phyloP scores from a whole-genome alignment of 805 yeast genomes.

The Candida yuanshanica region DNA sequence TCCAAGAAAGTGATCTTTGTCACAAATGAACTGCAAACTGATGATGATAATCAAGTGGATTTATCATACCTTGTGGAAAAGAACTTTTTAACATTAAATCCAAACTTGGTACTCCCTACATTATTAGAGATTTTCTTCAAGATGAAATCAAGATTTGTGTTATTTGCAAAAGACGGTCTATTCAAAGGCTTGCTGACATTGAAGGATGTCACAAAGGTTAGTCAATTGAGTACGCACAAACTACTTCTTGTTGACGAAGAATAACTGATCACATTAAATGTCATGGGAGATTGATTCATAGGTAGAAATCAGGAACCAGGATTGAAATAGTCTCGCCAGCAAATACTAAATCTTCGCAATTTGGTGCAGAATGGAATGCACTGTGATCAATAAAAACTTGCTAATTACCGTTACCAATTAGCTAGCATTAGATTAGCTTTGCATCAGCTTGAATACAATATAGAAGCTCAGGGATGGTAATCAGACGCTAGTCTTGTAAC shows the following conservation, averaged over 20 bases:
- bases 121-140: slow-evolving; percentile 25
- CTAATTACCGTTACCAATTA: too few relatives aligned
- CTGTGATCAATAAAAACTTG: too few relatives aligned
- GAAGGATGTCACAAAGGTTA: slow-evolving; percentile 15
- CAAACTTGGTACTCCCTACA: slow-evolving; percentile 20
- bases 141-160: slow-evolving; percentile 23
- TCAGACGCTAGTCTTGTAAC: too few relatives aligned
- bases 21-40: neutral
- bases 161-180: slow-evolving; percentile 20
- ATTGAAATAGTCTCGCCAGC: too few relatives aligned
- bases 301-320: too few relatives aligned
- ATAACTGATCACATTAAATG: too few relatives aligned
- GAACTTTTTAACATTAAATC: slow-evolving; percentile 13
- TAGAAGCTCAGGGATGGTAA: too few relatives aligned
- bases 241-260: neutral
- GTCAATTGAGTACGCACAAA: slow-evolving; percentile 5
- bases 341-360: too few relatives aligned
- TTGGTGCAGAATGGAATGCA: too few relatives aligned
- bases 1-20: slow-evolving; percentile 6
- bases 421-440: too few relatives aligned
- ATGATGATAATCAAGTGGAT: neutral
- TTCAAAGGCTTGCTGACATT: slow-evolving; percentile 22
- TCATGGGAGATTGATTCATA: too few relatives aligned
- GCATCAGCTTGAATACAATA: too few relatives aligned
- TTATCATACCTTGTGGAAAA: slow-evolving; percentile 16